phyloP scores from a whole-genome alignment of 129 eudicot species.

The Silybum marianum region DNA sequence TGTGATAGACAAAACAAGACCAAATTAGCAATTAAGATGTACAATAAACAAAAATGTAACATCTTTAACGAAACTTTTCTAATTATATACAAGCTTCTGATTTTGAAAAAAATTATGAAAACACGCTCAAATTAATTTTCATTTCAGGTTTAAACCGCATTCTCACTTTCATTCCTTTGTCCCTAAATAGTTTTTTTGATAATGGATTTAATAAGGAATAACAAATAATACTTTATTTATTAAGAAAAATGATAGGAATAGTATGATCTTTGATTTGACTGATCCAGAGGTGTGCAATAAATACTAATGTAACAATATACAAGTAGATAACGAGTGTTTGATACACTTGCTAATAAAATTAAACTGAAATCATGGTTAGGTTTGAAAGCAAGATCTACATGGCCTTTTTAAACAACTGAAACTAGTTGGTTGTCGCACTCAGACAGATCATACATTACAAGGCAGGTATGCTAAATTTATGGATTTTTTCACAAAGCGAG shows the following conservation, averaged over 20 bases:
- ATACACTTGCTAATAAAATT: not conserved
- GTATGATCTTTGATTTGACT: not conserved
- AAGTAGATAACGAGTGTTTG: not conserved
- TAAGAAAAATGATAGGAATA: too few species aligned
- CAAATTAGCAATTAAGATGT: too few species aligned
- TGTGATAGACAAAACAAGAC: too few species aligned
- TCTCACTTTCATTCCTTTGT: too few species aligned
- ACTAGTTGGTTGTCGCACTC: not conserved
- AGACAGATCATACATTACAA: not conserved
- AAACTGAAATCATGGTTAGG: not conserved
- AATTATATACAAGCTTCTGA: not conserved
- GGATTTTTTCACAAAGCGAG: not conserved
- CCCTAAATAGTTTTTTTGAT: too few species aligned
- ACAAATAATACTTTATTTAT: too few species aligned
- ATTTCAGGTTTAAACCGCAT: too few species aligned
- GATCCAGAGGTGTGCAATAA: not conserved
- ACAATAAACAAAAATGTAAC: too few species aligned
- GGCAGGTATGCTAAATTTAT: not conserved
- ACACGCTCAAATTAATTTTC: not conserved
- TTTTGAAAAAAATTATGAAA: not conserved
- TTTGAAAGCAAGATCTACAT: not conserved
- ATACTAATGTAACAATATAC: not conserved
- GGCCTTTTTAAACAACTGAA: not conserved
- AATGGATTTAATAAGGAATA: not conserved
- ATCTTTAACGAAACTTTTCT: too few species aligned